These are phyloP conservation scores for Daldinia sp. DNA, from an alignment of 2,329 filamentous ascomycete genomes.

Conservation along the genomic window DNA sequence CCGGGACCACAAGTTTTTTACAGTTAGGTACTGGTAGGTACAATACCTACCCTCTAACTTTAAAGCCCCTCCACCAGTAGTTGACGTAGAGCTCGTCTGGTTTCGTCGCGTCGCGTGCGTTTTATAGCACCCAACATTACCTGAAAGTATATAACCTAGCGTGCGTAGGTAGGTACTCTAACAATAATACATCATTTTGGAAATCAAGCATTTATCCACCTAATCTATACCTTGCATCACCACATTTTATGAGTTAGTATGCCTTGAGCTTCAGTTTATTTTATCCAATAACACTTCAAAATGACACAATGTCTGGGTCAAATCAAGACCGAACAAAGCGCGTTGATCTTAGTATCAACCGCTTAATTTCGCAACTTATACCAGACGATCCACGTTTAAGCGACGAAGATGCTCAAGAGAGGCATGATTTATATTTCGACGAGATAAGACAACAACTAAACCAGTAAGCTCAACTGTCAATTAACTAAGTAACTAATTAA, in stretches of 20 bases:
- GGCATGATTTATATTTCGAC: constrained; percentile 69
- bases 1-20: neutral
- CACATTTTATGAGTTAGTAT: neutral
- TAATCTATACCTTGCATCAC: neutral
- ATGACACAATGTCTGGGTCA: constrained; percentile 62
- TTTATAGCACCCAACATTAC: neutral
- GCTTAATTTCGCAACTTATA: constrained; percentile 78
- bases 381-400: constrained; percentile 71
- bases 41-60: neutral
- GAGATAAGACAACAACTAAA: constrained; percentile 61
- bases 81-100: neutral
- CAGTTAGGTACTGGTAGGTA: no score
- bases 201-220: no score
- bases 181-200: neutral
- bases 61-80: neutral
- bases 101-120: constrained; percentile 17
- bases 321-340: constrained; percentile 67
- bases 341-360: constrained; percentile 80
- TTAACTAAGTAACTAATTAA: no score
- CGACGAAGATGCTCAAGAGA: constrained; percentile 72
- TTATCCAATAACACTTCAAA: constrained; percentile 29
- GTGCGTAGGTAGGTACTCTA: neutral
- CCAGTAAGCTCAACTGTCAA: constrained; percentile 50
- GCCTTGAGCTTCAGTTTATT: neutral
- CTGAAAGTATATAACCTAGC: neutral